Evolutionary conservation across 2,329 filamentous ascomycete species (phyloP).

Genomic region (Cladosporium sp.): DNA sequence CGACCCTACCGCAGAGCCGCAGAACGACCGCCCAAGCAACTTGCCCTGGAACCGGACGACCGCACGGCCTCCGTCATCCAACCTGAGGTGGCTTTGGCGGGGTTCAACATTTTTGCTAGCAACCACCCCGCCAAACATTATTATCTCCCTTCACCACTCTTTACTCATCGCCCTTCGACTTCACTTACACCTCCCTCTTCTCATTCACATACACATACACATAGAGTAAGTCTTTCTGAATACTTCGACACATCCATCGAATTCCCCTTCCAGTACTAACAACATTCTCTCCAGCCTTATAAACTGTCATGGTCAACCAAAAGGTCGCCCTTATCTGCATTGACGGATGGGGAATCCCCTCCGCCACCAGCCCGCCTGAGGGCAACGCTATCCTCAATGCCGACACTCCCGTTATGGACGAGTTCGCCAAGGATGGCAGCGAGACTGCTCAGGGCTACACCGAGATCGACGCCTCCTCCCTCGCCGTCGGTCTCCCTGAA

Average conservation of each 20-base stretch:
- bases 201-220: too few species aligned
- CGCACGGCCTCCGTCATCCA: too few species aligned
- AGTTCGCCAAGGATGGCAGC: slow-evolving; percentile 62
- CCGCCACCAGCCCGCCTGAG: slow-evolving; percentile 72
- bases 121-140: too few species aligned
- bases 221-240: neutral
- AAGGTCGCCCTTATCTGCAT: slow-evolving; percentile 85
- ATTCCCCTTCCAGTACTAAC: neutral
- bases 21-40: too few species aligned
- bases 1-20: too few species aligned
- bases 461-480: slow-evolving; percentile 90
- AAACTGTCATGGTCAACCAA: slow-evolving; percentile 64
- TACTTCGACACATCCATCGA: neutral
- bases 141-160: too few species aligned
- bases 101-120: too few species aligned
- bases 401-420: slow-evolving; percentile 92
- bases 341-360: slow-evolving; percentile 94
- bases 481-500: slow-evolving; percentile 92
- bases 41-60: too few species aligned
- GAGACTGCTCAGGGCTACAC: slow-evolving; percentile 80
- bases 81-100: too few species aligned
- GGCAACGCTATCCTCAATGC: slow-evolving; percentile 95
- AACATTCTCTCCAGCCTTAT: neutral
- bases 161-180: too few species aligned
- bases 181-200: too few species aligned